A percentile compares a stretch with the other conserved stretches of the same genome.
These are phyloP conservation scores for Sporothrix protearum DNA, from an alignment of 2,329 filamentous ascomycete genomes.

Conservation along the genomic window DNA sequence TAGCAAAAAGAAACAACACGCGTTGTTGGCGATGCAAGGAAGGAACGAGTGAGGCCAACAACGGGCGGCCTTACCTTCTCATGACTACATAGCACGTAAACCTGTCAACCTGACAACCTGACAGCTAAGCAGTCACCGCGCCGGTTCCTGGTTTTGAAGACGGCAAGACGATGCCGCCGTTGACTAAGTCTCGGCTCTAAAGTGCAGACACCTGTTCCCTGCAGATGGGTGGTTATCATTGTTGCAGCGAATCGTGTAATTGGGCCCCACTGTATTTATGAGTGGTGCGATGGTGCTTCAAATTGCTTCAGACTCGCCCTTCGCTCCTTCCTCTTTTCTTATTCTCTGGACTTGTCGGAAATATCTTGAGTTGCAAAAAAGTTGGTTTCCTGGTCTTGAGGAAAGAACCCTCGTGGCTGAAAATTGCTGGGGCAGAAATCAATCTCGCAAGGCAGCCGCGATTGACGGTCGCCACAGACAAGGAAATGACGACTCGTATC, in stretches of 20 bases:
- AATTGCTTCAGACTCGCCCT: not conserved
- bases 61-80: not conserved
- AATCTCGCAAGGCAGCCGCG: slow-evolving; percentile 6
- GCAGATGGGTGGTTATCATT: not conserved
- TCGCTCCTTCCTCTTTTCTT: slow-evolving; percentile 1
- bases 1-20: not conserved
- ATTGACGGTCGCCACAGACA: not conserved
- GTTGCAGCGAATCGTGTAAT: not conserved
- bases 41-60: not conserved
- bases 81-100: not conserved
- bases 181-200: not conserved
- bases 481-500: slow-evolving; percentile 6
- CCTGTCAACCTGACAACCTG: not conserved
- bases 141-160: too few species aligned
- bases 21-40: not conserved
- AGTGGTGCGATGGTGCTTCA: not conserved
- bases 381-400: not conserved
- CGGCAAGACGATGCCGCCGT: not conserved
- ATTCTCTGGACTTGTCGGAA: not conserved
- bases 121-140: not conserved
- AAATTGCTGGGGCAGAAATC: not conserved
- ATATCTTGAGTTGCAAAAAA: not conserved
- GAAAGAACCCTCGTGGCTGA: not conserved
- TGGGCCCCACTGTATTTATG: not conserved
- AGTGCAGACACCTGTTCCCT: not conserved